Evolutionary conservation across 495 filamentous ascomycete genomes (phyloP), one percentile per base, ranked within the genome.

Genomic region (Penicillium crystallinum): DNA sequence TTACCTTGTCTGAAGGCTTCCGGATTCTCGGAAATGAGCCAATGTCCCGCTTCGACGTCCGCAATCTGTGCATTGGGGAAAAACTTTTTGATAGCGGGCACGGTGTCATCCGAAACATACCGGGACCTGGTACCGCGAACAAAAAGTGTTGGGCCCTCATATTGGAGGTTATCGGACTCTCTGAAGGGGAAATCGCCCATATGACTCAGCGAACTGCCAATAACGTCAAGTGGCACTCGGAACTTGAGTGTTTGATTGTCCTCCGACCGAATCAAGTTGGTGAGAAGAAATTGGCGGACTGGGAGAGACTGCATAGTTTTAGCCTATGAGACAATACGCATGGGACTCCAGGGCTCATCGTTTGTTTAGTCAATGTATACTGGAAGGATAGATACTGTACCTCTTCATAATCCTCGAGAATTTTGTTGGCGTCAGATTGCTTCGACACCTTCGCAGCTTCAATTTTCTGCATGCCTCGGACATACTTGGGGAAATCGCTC

Each of bases 1-100:
- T 68, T 67, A 95, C 90, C 87, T 76, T 82, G 73, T 62, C 86
- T 78, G 63, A 98, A 98, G 3, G 74, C 85, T 64, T 93, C 86
- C 0, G 93, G 93, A 51, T 91, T 88, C 75, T 97, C 92, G 9
- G 88, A 89, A 57, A 95, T 92, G 0, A 98, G 74, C 93, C 93
- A 97, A 64, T 98, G 93, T 0, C 93, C 93, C 5, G 86, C 80
- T 17, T 96, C 88, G 30, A 97, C 80, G 72, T 96, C 91, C 12
- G 77, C 81, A 29, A 97, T 63, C 59, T 80, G 67, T 51, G 96
- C 93, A 35, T 78, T 73, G 23, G 93, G 93, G 66, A 97, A 98
- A 68, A 97, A 97, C 53, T 78, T 77, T 18, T 91, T 95, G 53
- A 96, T 89, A 4, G 87, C 70, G 9, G 93, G 92, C 27, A 98